phyloP scores from a whole-genome alignment of 129 eudicot species.

The Apium graveolens region DNA sequence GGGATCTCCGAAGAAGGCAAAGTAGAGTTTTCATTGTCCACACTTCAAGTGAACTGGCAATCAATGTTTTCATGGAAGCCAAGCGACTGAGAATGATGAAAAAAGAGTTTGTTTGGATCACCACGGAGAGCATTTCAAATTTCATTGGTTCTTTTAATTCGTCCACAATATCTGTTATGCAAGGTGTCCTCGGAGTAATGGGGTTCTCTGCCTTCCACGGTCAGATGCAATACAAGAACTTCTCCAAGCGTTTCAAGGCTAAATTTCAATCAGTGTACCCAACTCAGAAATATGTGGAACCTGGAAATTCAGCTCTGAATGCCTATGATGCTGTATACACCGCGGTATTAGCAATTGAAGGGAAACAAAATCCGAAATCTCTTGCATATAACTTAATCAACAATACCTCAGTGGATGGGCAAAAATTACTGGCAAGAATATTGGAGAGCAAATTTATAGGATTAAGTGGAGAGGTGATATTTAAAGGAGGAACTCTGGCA shows the following conservation, averaged over 20 bases:
- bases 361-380: neutral
- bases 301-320: neutral
- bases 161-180: neutral
- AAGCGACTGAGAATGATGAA: neutral
- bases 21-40: constrained; percentile 11
- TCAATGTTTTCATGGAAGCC: neutral
- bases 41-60: neutral
- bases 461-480: neutral
- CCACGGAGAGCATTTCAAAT: neutral
- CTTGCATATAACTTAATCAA: neutral
- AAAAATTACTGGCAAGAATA: neutral
- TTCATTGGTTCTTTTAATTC: neutral
- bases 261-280: neutral
- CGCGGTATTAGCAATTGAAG: neutral
- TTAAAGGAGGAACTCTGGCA: neutral
- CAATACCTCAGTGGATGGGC: neutral
- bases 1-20: neutral
- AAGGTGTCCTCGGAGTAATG: neutral
- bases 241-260: neutral
- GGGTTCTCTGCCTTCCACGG: neutral
- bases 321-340: constrained; percentile 9
- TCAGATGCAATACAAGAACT: neutral
- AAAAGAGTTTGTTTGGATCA: constrained; percentile 4
- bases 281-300: neutral
- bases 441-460: neutral